phyloP scores from a whole-genome alignment of 202 grass and related monocot species.

The Saccharum hybrid region DNA sequence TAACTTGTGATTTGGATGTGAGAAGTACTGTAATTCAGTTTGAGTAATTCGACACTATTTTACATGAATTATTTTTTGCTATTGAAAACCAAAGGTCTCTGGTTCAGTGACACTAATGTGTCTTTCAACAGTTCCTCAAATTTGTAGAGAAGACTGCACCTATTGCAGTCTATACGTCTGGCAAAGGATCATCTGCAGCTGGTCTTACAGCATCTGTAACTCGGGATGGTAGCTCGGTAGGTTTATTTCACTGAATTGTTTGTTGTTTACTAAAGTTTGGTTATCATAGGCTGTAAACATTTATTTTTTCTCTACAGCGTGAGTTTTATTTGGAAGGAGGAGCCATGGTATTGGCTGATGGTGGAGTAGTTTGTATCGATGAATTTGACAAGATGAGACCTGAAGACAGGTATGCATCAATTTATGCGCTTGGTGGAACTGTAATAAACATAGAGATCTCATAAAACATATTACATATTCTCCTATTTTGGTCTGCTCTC shows the following conservation, averaged over 20 bases:
- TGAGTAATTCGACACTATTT: neutral
- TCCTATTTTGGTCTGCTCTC: neutral
- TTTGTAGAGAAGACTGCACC: conserved; percentile 98
- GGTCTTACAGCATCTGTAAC: conserved; percentile 95
- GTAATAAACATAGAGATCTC: neutral
- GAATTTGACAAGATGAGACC: conserved; percentile 99
- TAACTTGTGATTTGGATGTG: neutral
- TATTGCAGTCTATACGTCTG: conserved; percentile 95
- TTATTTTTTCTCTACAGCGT: conserved; percentile 59
- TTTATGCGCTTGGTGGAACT: neutral
- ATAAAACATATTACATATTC: neutral
- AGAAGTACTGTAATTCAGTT: conserved; percentile 1
- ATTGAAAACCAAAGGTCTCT: neutral
- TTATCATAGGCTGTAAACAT: conserved; percentile 13
- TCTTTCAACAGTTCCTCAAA: conserved; percentile 84
- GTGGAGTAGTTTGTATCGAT: conserved; percentile 96
- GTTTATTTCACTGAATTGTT: conserved; percentile 23
- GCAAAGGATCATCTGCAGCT: conserved; percentile 97
- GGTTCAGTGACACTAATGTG: conserved; percentile 19
- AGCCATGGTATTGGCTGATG: conserved; percentile 96
- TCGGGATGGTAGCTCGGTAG: conserved; percentile 86
- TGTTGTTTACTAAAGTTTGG: neutral
- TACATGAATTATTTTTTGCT: neutral
- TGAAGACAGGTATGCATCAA: conserved; percentile 74
- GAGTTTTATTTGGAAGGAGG: conserved; percentile 99